These are phyloP conservation scores for Paradendryphiella salina DNA, from an alignment of 2,329 filamentous ascomycete species.

Conservation along the genomic window DNA sequence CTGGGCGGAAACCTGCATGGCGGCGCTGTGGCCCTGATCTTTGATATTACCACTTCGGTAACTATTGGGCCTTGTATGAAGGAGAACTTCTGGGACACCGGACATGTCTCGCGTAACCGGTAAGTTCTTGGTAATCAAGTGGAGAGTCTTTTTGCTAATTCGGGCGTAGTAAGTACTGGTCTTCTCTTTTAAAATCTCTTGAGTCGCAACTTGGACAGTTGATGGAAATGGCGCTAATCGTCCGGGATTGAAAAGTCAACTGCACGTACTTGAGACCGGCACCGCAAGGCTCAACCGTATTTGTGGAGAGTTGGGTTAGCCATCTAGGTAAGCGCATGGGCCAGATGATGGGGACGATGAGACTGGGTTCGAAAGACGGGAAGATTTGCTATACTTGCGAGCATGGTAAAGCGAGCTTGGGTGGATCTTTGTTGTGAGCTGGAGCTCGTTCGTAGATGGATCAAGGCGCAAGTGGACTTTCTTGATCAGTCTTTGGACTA, in stretches of 20 bases:
- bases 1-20: slow-evolving; percentile 56
- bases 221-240: slow-evolving; percentile 12
- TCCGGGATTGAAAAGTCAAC: slow-evolving; percentile 39
- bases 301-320: slow-evolving; percentile 52
- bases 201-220: background rate
- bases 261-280: slow-evolving; percentile 53
- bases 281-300: slow-evolving; percentile 46
- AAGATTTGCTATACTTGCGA: slow-evolving; percentile 48
- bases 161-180: slow-evolving; percentile 16
- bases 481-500: too few relatives aligned
- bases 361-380: slow-evolving; percentile 40
- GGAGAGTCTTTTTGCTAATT: slow-evolving; percentile 5
- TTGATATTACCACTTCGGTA: slow-evolving; percentile 58
- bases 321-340: slow-evolving; percentile 50
- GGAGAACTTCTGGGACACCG: slow-evolving; percentile 51
- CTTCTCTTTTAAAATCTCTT: too few relatives aligned
- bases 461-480: too few relatives aligned
- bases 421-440: slow-evolving; percentile 24
- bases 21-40: slow-evolving; percentile 58
- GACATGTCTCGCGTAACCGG: slow-evolving; percentile 44
- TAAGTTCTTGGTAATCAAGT: background rate
- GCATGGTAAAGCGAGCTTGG: slow-evolving; percentile 43
- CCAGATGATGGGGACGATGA: slow-evolving; percentile 48
- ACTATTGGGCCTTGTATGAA: slow-evolving; percentile 38
- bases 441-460: background rate